Base-by-base conservation (phyloP, 2,329 filamentous ascomycete species). In the Venturia pyrina region DNA sequence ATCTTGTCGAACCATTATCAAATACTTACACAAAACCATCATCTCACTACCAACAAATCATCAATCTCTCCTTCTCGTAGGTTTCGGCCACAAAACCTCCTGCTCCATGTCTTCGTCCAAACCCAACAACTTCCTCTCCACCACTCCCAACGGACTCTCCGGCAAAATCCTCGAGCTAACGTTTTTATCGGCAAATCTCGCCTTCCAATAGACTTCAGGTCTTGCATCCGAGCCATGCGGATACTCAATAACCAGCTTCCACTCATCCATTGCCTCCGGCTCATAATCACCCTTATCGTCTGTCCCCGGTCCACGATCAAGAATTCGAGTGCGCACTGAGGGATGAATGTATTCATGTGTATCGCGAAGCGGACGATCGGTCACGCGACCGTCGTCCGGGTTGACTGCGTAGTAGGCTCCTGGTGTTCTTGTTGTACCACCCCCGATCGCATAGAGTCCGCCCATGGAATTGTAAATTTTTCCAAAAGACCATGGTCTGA, bases 341-440 rank as follows among this genome's bases (percentile, higher is more conserved):
- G 81, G 77, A 69, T 83, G 81, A 40, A 83, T 78, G 69, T 82
- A 83, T 71, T 83, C 81, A 68, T 80, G 77, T 32, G 81, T 83
- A 28, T 81, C 75, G 41, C 75, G 72, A 41, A 83, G 74, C 1
- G 79, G 78, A 1, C 78, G 74, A 24, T 76, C 70, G 5, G 79
- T 82, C 43, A 73, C 64, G 28, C 73, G 72, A 50, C 78, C 77
- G 17, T 75, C 78, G 41, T 72, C 69, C 5, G 80, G 81, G 69
- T 82, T 77, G 1, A 77, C 72, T n/a, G 75, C 76, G 56, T 73
- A 75, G 69, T 83, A 82, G 46, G 75, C 72, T 28, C 81, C 81
- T 8, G 81, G 81, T 6, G 78, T 81, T 61, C 81, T 75, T 34
- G 75, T 71, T 67, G 71, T 76, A 32, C 73, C 75, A 19, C 81